A percentile compares a stretch with the other conserved stretches of the same genome.
Conservation (phyloP, 805 yeast genomes). For the Pichia cabralensis region DNA sequence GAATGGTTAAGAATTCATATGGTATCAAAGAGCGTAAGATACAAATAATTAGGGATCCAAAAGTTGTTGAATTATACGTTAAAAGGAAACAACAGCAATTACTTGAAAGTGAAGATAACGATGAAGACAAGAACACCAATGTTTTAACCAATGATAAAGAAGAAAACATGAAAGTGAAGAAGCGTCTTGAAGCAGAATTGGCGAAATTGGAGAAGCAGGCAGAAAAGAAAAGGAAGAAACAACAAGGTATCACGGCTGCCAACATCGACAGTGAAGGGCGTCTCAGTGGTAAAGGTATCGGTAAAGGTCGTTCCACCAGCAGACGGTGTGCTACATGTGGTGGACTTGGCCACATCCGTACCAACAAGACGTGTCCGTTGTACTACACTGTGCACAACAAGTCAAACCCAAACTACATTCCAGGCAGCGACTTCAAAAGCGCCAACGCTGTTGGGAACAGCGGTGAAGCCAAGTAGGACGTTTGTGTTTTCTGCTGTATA, state of each 20-base stretch:
- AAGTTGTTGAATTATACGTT: slow-evolving; percentile 78
- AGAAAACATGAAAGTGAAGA: slow-evolving; percentile 65
- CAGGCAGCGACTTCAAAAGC: slow-evolving; percentile 26
- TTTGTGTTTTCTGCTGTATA: too few relatives aligned
- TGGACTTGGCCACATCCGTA: slow-evolving; percentile 87
- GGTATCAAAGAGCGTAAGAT: slow-evolving; percentile 76
- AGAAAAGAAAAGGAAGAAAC: slow-evolving; percentile 33
- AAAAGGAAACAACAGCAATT: slow-evolving; percentile 35
- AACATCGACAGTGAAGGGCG: slow-evolving; percentile 29
- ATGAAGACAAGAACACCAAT: slow-evolving; percentile 49
- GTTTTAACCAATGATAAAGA: slow-evolving; percentile 78
- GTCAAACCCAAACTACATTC: slow-evolving; percentile 27
- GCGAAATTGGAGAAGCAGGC: slow-evolving; percentile 74
- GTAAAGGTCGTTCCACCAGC: slow-evolving; percentile 62
- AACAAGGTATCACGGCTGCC: slow-evolving; percentile 24
- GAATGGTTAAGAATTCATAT: slow-evolving; percentile 75
- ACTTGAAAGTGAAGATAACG: slow-evolving; percentile 39
- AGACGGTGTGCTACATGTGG: slow-evolving; percentile 94
- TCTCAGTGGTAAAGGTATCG: slow-evolving; percentile 56
- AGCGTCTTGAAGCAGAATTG: slow-evolving; percentile 69
- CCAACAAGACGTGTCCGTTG: slow-evolving; percentile 87
- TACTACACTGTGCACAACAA: slow-evolving; percentile 39
- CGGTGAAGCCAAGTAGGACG: too few relatives aligned
- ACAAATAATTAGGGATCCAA: slow-evolving; percentile 74
- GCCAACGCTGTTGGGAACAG: too few relatives aligned